phyloP scores from a whole-genome alignment of 257 asterid genomes.

The Coffea eugenioides region DNA sequence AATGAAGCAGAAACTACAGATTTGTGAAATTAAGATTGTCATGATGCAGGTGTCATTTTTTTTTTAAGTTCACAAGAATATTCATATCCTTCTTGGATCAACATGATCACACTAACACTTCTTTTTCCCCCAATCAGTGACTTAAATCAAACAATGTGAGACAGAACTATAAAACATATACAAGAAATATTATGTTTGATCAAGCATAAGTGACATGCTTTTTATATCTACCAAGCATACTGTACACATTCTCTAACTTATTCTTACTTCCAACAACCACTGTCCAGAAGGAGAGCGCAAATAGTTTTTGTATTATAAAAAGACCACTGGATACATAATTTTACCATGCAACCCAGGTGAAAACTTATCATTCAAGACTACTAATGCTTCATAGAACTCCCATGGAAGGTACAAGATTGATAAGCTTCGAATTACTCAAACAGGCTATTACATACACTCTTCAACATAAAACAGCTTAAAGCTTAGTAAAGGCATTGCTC shows the following conservation, averaged over 20 bases:
- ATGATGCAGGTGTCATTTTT: background rate
- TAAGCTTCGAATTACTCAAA: background rate
- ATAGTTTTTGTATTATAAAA: background rate
- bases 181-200: background rate
- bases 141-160: background rate
- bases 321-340: background rate
- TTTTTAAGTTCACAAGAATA: background rate
- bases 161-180: background rate
- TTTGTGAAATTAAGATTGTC: background rate
- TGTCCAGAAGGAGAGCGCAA: background rate
- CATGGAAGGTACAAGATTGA: background rate
- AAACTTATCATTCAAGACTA: background rate
- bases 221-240: background rate
- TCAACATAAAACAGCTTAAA: background rate
- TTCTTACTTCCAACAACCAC: background rate
- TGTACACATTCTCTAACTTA: background rate
- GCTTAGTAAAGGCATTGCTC: background rate
- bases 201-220: background rate
- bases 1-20: background rate
- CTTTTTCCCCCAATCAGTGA: background rate
- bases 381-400: background rate
- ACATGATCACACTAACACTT: background rate
- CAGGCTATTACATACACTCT: background rate
- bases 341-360: background rate
- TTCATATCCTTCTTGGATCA: background rate